Base-by-base conservation (phyloP, 1,139 yeast species). In the Saccharomyces pastorianus region DNA sequence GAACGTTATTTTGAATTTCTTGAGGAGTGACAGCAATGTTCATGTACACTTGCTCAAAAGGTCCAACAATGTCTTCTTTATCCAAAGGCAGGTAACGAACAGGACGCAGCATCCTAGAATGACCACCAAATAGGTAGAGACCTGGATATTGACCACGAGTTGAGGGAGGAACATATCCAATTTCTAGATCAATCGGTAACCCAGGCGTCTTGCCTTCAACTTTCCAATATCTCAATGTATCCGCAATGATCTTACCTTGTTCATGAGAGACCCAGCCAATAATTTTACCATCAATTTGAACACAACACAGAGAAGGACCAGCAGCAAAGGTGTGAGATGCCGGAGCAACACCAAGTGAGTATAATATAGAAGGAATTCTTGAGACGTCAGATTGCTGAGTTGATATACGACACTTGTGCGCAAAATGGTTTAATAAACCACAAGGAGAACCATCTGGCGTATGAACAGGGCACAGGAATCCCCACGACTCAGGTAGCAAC, bases 371-470 rank as follows among this genome's bases (percentile, higher is more conserved):
- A 20, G 96, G 88, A 49, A 93, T 82, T 46, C 74, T 72, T 7
- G 86, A 77, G n/a, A 85, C 93, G 67, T 90, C 95, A 2, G 85
- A 75, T 47, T 83, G 85, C 49, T 74, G 73, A 8, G 98, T 91
- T 5, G 96, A 83, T 59, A 93, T 86, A 64, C 80, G 79, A 79
- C 99, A 93, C 72, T 88, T 89, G 73, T 93, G 97, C 9, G 99
- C 85, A 76, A 93, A 85, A 77, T 93, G 99, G 73, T 95, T 95
- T 65, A 93, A 78, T 70, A 93, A 78, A 75, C 99, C 99, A 85
- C 99, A 93, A 25, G 99, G 99, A 51, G 98, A 88, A 66, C 99
- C 99, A 86, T 93, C 99, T 2, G 99, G 99, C 14, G 99, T 93
- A 73, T 93, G 99, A 17, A 95, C 99, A 23, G 99, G 99, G 76